phyloP scores from a whole-genome alignment of 129 eudicot species.

The Flaveria bidentis region DNA sequence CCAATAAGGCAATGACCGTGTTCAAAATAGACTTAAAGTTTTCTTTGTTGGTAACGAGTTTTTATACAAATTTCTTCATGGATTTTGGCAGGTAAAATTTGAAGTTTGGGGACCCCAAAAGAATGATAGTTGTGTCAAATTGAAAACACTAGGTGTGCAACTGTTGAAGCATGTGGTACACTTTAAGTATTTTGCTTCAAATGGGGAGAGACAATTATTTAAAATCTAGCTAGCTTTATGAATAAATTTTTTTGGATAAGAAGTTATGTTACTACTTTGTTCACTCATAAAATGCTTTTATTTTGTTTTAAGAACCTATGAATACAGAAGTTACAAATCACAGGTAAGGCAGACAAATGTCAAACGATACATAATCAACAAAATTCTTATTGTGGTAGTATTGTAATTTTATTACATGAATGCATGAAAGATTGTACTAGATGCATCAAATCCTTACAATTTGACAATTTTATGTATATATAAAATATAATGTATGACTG shows the following conservation, averaged over 20 bases:
- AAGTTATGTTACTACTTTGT: neutral
- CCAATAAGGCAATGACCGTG: slow-evolving; percentile 16
- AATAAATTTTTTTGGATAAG: neutral
- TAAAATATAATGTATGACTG: too few relatives aligned
- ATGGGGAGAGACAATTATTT: neutral
- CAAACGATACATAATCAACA: too few relatives aligned
- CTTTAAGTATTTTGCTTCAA: neutral
- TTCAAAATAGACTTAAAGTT: neutral
- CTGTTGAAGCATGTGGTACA: neutral
- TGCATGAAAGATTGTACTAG: too few relatives aligned
- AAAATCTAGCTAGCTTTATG: neutral
- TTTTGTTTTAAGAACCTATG: neutral
- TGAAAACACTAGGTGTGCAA: neutral
- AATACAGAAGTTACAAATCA: too few relatives aligned
- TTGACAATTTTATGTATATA: too few relatives aligned
- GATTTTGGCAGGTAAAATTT: slow-evolving; percentile 21
- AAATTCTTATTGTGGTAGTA: too few relatives aligned
- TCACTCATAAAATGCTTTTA: neutral
- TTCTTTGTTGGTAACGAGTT: neutral
- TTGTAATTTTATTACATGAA: too few relatives aligned
- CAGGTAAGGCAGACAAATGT: too few relatives aligned
- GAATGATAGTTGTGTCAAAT: neutral
- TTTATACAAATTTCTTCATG: neutral
- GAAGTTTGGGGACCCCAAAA: slow-evolving; percentile 2
- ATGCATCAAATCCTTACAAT: too few relatives aligned